Conservation (phyloP, 2,329 filamentous ascomycete species). For the Ophioceras dolichostomum region DNA sequence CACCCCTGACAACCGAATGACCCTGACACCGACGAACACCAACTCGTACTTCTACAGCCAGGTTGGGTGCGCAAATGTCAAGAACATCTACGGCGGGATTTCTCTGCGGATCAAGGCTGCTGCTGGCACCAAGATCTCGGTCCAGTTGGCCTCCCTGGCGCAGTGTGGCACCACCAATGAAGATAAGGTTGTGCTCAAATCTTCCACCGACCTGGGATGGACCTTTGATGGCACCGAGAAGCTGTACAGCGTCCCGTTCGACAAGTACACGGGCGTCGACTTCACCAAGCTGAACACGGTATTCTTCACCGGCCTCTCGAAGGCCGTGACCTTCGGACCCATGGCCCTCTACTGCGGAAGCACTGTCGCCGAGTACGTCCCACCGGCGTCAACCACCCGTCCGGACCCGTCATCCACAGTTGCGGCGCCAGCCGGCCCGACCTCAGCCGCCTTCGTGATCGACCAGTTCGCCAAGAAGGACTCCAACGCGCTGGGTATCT, state of each 20-base stretch:
- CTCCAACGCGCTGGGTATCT: conserved; percentile 48
- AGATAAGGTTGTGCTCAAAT: conserved; percentile 12
- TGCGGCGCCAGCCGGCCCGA: conserved; percentile 28
- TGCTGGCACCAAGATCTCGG: conserved; percentile 33
- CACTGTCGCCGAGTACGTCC: conserved; percentile 33
- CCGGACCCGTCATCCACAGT: conserved; percentile 25
- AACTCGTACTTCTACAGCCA: conserved; percentile 47
- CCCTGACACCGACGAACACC: conserved; percentile 33
- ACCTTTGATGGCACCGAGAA: conserved; percentile 46
- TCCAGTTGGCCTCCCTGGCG: conserved; percentile 36
- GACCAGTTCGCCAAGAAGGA: conserved; percentile 43
- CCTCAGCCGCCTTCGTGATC: conserved; percentile 38
- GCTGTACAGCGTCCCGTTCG: conserved; percentile 45
- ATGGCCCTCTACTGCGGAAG: conserved; percentile 46
- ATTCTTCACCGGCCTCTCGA: conserved; percentile 33
- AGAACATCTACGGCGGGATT: conserved; percentile 39
- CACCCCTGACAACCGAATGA: conserved; percentile 35
- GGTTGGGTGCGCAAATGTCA: conserved; percentile 39
- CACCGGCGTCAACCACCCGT: conserved; percentile 21
- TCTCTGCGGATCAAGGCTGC: conserved; percentile 42
- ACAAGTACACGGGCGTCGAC: conserved; percentile 36
- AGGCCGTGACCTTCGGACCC: conserved; percentile 38
- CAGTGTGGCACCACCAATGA: conserved; percentile 24
- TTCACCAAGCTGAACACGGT: conserved; percentile 37
- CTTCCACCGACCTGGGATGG: conserved; percentile 41